Evolutionary conservation across 1,139 yeast genomes (phyloP).

Genomic region (Nakaseomyces delphensis): DNA sequence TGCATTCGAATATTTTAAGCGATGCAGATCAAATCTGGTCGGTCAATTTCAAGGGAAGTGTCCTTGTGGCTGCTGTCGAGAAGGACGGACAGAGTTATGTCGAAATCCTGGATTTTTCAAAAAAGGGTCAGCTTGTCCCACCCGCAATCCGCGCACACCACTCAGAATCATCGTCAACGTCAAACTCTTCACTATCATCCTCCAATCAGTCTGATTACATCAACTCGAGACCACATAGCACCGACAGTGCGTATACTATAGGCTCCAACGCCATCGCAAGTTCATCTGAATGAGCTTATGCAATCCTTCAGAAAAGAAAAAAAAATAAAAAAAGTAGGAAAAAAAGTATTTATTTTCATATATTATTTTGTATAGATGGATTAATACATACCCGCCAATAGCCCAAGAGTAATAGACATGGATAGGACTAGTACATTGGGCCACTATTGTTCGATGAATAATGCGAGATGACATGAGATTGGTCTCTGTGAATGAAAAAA

Average conservation of each 20-base stretch:
- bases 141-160: neutral
- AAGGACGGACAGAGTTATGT: slow-evolving; percentile 54
- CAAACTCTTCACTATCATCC: neutral
- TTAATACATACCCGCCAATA: neutral
- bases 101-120: slow-evolving; percentile 71
- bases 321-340: neutral
- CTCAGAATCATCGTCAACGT: neutral
- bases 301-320: neutral
- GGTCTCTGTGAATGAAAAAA: no score
- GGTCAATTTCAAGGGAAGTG: slow-evolving; percentile 72
- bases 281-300: neutral
- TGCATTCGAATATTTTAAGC: slow-evolving; percentile 58
- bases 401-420: no score
- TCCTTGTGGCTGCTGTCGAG: slow-evolving; percentile 91
- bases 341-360: neutral
- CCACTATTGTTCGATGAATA: no score
- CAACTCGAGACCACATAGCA: slow-evolving; percentile 29
- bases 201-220: slow-evolving; percentile 29
- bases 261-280: slow-evolving; percentile 5
- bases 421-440: no score
- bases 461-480: no score
- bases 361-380: neutral
- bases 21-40: slow-evolving; percentile 93
- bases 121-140: neutral
- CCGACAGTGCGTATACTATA: slow-evolving; percentile 1